Base-by-base conservation (phyloP, 352 stramenopile genomes). In the Phytophthora vignae region DNA sequence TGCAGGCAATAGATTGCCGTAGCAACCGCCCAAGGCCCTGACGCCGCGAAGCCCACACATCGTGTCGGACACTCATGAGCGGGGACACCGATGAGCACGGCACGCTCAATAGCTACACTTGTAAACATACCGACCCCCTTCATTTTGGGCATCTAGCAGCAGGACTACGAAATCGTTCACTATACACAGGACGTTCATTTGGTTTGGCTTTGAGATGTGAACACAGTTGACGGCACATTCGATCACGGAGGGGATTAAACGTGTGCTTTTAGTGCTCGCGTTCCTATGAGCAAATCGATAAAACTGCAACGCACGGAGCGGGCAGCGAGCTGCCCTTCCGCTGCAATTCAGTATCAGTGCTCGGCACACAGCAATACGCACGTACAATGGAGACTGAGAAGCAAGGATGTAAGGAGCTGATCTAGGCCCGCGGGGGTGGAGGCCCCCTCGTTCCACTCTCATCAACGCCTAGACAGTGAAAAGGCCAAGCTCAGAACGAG, bases 231-330 rank as follows among this genome's bases (percentile, higher is more conserved):
- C 85, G 85, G 85, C 85, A 93, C 85, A 91, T 91, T 93, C 71
- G 75, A 87, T 85, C 84, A 93, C 73, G 52, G 74, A 79, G 52
- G 33, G 62, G 81, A 89, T 80, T 70, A 88, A 93, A 91, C 85
- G 85, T 93, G 85, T 93, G 85, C 85, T 93, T 93, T 93, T 83
- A 93, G 84, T 90, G 83, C 74, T 93, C 85, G 85, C 85, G 81
- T 93, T 76, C 42, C 49, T 93, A 85, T 93, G 54, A 87, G 85
- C 85, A 91, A 83, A 85, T 87, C 74, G 85, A 93, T 93, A 91
- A 90, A 90, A 93, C 74, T 90, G 76, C 81, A 90, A 64, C 81
- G 82, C 75, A 91, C 69, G 73, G 74, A 17, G 36, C 15, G 38
- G 66, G 33, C 66, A 77, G 63, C 57, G 44, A 70, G 50, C 55